phyloP scores from a whole-genome alignment of 805 yeast species.

The Pichia occidentalis region DNA sequence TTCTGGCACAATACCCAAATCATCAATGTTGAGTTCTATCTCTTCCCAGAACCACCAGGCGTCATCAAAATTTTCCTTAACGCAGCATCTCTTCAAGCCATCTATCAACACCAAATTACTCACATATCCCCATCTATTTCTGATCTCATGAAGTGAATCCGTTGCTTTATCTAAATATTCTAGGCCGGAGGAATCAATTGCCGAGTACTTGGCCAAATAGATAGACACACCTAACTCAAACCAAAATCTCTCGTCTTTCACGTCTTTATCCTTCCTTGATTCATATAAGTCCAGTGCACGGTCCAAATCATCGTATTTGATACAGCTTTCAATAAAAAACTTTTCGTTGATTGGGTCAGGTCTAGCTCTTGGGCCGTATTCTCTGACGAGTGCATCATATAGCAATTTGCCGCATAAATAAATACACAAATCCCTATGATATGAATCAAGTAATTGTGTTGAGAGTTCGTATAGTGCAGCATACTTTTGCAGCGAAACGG shows the following conservation, averaged over 20 bases:
- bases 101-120: conserved; percentile 31
- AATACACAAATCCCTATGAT: conserved; percentile 30
- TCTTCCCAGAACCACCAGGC: conserved; percentile 31
- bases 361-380: conserved; percentile 32
- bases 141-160: conserved; percentile 25
- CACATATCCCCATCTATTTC: conserved; percentile 28
- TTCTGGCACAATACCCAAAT: conserved; percentile 20
- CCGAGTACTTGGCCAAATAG: conserved; percentile 25
- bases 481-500: conserved; percentile 32
- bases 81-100: conserved; percentile 30
- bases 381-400: conserved; percentile 28
- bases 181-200: conserved; percentile 15
- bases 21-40: conserved; percentile 22
- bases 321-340: conserved; percentile 40
- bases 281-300: conserved; percentile 35
- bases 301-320: conserved; percentile 27
- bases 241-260: conserved; percentile 43
- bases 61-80: conserved; percentile 20
- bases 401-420: conserved; percentile 38
- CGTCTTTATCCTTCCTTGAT: conserved; percentile 32
- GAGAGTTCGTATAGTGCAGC: conserved; percentile 36
- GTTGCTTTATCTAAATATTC: conserved; percentile 31
- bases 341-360: conserved; percentile 46
- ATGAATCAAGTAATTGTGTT: conserved; percentile 32
- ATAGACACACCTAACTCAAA: conserved; percentile 41